Evolutionary conservation across 1,284 basidiomycete genomes (phyloP), one percentile per base, ranked within the genome.

Genomic region (Ceratobasidium sp.): DNA sequence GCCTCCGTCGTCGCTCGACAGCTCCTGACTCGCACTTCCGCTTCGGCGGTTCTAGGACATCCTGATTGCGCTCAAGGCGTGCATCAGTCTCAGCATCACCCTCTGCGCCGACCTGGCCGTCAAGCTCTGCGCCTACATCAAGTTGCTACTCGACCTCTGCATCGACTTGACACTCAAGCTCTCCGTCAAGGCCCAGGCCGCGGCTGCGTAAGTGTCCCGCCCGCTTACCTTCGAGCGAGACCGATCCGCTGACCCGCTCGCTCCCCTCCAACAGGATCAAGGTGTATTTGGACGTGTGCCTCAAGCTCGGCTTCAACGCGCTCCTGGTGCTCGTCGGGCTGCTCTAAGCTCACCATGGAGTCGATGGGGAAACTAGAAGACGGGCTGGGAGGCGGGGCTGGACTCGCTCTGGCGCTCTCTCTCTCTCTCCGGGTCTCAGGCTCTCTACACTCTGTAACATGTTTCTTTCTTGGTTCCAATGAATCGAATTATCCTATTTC

Each of bases 141-240:
- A 55, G 5, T 42, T 64, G 39, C 53, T 44, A 44, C 9, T 49
- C 39, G 63, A 53, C 63, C 44, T 55, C 26, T 15, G 64, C 63
- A 28, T 58, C n/a, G 49, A 18, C 26, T 2, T 55, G 28, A 33
- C n/a, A 3, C 40, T 75, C 20, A 28, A 51, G 12, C 10, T 28
- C 26, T 5, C 49, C 2, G 33, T 75, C 72, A 2, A 13, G 15
- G 23, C 42, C 44, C 28, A 64, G 44, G n/a, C 53, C 60, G 39
- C 51, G 44, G 49, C 66, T 33, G 69, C 69, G 69, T 71, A 28
- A 71, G 69, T 60, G n/a, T 15, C n/a, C 9, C n/a, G 39, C 40
- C 56, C 40, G n/a, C 0, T 5, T 6, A 12, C 3, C 0, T 23
- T 56, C 18, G 28, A 13, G 15, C 33, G 33, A 33, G 33, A 33